Conservation (phyloP, 352 stramenopile genomes). For the Pythium brachiatum region DNA sequence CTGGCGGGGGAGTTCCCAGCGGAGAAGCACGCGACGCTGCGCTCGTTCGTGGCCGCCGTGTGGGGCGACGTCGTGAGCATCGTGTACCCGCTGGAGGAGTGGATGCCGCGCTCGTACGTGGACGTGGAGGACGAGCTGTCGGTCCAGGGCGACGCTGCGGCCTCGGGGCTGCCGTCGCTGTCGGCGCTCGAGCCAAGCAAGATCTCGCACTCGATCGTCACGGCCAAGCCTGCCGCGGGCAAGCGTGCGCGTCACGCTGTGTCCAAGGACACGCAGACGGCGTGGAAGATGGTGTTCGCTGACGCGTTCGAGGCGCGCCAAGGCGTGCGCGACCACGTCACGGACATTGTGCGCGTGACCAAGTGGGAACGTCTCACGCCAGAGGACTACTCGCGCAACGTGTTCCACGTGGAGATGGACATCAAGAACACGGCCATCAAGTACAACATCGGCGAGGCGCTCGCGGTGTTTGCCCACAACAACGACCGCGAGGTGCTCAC, state of each 20-base stretch:
- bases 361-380: constrained; percentile 82
- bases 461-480: constrained; percentile 86
- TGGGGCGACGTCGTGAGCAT: constrained; percentile 58
- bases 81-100: constrained; percentile 46
- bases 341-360: constrained; percentile 66
- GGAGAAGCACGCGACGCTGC: constrained; percentile 44
- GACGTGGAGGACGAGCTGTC: constrained; percentile 6
- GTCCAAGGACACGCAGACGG: constrained; percentile 55
- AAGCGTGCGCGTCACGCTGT: constrained; percentile 45
- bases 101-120: constrained; percentile 30
- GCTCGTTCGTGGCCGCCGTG: constrained; percentile 54
- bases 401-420: constrained; percentile 88
- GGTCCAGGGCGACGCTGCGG: constrained; percentile 6
- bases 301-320: constrained; percentile 48
- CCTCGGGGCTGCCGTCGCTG: constrained; percentile 26
- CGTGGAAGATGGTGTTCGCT: constrained; percentile 70
- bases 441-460: constrained; percentile 83
- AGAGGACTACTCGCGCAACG: constrained; percentile 77
- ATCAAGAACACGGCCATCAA: constrained; percentile 74
- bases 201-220: constrained; percentile 36
- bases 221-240: constrained; percentile 17
- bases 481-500: constrained; percentile 65
- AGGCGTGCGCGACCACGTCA: constrained; percentile 64
- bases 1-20: constrained; percentile 38
- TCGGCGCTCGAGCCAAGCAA: constrained; percentile 50